Evolutionary conservation across 805 yeast species (phyloP), one percentile per base, ranked within the genome.

Genomic region (Kuraishia piskuri): DNA sequence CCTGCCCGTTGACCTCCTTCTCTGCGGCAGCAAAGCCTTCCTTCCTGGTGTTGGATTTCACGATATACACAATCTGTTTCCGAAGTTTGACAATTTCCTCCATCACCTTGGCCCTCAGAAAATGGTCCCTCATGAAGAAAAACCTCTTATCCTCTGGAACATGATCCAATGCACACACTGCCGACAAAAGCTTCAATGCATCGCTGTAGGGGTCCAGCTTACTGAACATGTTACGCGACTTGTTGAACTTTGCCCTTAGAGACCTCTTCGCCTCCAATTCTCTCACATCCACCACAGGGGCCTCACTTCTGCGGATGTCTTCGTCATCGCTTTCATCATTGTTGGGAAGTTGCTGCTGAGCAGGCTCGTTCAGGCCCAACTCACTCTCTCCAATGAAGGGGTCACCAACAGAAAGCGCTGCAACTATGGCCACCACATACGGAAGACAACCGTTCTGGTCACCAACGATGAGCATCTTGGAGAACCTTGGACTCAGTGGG

Each of bases 401-500:
- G 62, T 91, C 96, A 4, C 97, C 97, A 48, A 94, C 97, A 0
- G 97, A 85, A 31, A 94, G 70, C 0, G 90, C 96, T 31, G 97
- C 86, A 1, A 94, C 97, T 52, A 94, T 77, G 0, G 97, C 94
- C 49, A 94, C 82, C n/a, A 94, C 77, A 63, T 88, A 92, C 0
- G 95, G 90, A 54, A 94, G 71, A 67, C 97, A 91, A 6, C 79
- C 85, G 48, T 79, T 82, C 66, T 94, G 97, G 65, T 90, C 88
- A 6, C 96, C 96, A 45, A 92, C 80, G 25, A 91, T 76, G 54
- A 94, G 73, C 79, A 94, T 89, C 64, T 91, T 91, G 1, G 98
- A 84, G 67, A 87, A 95, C 50, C 99, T 75, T 2, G 99, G 99
- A 63, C 94, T 84, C 60, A 94, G 74, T 45, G 99, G 99, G 74